These are phyloP conservation scores for Somion occarium DNA, from an alignment of 1,284 basidiomycete genomes.

Conservation along the genomic window DNA sequence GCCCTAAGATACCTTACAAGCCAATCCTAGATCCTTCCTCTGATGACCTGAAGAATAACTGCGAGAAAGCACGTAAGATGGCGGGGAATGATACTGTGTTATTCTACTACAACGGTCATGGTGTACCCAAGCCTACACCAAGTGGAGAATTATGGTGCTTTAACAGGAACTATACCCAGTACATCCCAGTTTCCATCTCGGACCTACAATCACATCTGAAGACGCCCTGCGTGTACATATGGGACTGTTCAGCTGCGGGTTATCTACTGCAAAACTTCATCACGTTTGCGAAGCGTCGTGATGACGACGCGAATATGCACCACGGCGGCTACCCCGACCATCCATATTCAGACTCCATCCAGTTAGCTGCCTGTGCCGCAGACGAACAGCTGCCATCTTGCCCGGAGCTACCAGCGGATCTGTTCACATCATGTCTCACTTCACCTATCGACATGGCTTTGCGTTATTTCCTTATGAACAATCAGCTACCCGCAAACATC, in stretches of 20 bases:
- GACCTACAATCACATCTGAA: constrained; percentile 92
- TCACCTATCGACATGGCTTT: constrained; percentile 98
- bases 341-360: constrained; percentile 87
- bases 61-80: constrained; percentile 78
- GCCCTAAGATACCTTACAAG: constrained; percentile 87
- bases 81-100: constrained; percentile 93
- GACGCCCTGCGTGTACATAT: constrained; percentile 95
- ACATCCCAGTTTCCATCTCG: constrained; percentile 93
- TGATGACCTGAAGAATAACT: constrained; percentile 92
- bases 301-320: constrained; percentile 67
- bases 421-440: constrained; percentile 97
- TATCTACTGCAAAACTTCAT: constrained; percentile 92
- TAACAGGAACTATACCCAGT: constrained; percentile 97
- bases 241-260: constrained; percentile 97
- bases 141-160: constrained; percentile 99
- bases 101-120: constrained; percentile 99
- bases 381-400: constrained; percentile 93
- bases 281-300: constrained; percentile 80
- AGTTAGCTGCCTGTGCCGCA: constrained; percentile 92
- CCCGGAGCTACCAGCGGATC: constrained; percentile 94
- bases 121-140: constrained; percentile 94
- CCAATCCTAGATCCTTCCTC: constrained; percentile 92
- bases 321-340: constrained; percentile 60
- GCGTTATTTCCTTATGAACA: constrained; percentile 90
- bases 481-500: constrained; percentile 75